These are phyloP conservation scores for Raffaelea albimanens DNA, from an alignment of 2,329 filamentous ascomycete species.

Conservation along the genomic window DNA sequence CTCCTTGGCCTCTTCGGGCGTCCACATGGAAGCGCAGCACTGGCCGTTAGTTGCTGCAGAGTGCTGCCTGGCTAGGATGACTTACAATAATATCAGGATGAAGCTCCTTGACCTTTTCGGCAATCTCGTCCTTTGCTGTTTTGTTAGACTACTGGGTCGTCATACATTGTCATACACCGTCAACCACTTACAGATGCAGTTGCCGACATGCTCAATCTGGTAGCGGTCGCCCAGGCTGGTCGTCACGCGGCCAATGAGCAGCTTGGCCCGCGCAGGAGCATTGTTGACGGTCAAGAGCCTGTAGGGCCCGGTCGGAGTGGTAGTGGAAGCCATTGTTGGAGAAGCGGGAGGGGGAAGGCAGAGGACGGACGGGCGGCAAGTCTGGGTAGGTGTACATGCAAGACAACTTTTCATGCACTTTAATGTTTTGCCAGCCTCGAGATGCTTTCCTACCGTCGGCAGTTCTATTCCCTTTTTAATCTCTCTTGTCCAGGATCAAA, in stretches of 20 bases:
- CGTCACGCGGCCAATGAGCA: constrained; percentile 50
- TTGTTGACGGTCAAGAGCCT: constrained; percentile 60
- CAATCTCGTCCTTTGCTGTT: constrained; percentile 45
- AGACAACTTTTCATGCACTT: no score
- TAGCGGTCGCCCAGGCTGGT: constrained; percentile 54
- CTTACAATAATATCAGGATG: constrained; percentile 21
- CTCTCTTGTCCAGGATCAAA: no score
- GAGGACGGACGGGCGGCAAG: no score
- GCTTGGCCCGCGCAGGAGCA: constrained; percentile 54
- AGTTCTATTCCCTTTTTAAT: no score
- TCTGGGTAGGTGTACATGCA: no score
- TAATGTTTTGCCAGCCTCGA: no score
- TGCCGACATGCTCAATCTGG: constrained; percentile 52
- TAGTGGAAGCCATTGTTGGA: background rate
- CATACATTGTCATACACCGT: background rate
- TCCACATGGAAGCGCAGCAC: constrained; percentile 52
- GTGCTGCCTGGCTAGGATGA: background rate
- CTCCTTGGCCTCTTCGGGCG: constrained; percentile 33
- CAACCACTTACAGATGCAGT: constrained; percentile 49
- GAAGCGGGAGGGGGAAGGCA: background rate
- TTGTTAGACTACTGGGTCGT: constrained; percentile 13
- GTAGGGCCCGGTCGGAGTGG: constrained; percentile 30
- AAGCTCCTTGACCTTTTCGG: constrained; percentile 15
- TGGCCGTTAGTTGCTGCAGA: constrained; percentile 16
- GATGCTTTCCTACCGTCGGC: no score